phyloP scores from a whole-genome alignment of 1,284 basidiomycete genomes.

The Marasmius fiardii region DNA sequence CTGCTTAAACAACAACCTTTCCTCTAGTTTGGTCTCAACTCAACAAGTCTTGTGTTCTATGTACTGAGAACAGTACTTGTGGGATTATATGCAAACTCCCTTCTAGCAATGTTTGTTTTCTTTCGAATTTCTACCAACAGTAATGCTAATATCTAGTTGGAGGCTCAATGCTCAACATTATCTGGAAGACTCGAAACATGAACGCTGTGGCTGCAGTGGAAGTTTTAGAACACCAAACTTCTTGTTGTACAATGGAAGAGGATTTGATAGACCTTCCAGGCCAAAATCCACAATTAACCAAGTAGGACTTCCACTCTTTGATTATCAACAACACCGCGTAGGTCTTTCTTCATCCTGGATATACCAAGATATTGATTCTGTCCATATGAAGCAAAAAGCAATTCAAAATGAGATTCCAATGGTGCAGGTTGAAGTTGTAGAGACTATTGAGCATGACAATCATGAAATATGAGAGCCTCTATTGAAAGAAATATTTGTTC shows the following conservation, averaged over 20 bases:
- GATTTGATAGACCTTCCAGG: neutral
- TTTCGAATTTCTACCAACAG: neutral
- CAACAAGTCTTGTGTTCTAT: neutral
- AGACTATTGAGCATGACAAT: too few species aligned
- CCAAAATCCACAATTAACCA: neutral
- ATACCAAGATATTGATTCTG: neutral
- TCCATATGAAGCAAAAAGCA: neutral
- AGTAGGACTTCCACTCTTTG: neutral
- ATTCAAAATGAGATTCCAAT: neutral
- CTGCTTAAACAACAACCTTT: neutral
- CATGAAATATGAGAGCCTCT: too few species aligned
- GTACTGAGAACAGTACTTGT: neutral
- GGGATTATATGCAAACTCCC: neutral
- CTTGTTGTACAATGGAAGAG: neutral
- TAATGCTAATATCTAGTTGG: neutral
- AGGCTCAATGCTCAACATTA: slow-evolving; percentile 1
- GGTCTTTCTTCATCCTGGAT: neutral
- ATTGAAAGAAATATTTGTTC: too few species aligned
- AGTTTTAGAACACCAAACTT: neutral
- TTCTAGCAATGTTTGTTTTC: neutral
- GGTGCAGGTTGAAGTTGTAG: neutral
- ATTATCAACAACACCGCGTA: neutral
- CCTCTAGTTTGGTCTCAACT: neutral
- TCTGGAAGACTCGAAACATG: neutral
- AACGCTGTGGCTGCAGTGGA: neutral